Conservation (phyloP, 768 basidiomycete species). For the Leccinum disarticulatum region DNA sequence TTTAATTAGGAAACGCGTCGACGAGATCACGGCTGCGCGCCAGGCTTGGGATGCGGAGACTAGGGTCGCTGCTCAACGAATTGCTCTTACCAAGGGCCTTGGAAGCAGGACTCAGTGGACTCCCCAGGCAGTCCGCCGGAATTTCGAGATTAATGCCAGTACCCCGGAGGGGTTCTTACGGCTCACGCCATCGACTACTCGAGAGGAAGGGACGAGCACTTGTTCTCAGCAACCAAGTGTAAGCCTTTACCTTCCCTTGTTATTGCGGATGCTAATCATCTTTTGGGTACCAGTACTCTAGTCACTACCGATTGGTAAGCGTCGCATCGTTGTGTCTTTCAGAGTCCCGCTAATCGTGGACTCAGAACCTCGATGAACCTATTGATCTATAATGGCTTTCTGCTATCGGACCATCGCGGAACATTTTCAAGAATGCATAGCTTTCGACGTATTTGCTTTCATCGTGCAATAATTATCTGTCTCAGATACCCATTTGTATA, state of each 20-base stretch:
- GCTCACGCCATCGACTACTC: neutral
- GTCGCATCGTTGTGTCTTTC: neutral
- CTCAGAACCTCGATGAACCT: constrained; percentile 23
- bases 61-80: constrained; percentile 9
- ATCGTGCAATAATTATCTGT: neutral
- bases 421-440: neutral
- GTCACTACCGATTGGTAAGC: constrained; percentile 25
- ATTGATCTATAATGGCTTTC: constrained; percentile 18
- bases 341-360: neutral
- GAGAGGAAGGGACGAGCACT: neutral
- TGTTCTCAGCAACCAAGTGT: constrained; percentile 23
- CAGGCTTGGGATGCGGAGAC: constrained; percentile 6
- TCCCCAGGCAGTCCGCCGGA: constrained; percentile 10
- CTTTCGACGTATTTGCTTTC: neutral
- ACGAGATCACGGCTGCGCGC: constrained; percentile 17
- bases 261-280: neutral
- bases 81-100: constrained; percentile 10
- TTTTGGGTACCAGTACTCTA: constrained; percentile 18
- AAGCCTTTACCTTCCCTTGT: neutral
- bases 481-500: neutral
- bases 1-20: constrained; percentile 17
- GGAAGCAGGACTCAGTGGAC: constrained; percentile 2
- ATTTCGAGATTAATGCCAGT: constrained; percentile 12
- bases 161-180: constrained; percentile 7
- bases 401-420: no score